Base-by-base conservation (phyloP, 495 filamentous ascomycete species). In the Penicillium mononematosum region DNA sequence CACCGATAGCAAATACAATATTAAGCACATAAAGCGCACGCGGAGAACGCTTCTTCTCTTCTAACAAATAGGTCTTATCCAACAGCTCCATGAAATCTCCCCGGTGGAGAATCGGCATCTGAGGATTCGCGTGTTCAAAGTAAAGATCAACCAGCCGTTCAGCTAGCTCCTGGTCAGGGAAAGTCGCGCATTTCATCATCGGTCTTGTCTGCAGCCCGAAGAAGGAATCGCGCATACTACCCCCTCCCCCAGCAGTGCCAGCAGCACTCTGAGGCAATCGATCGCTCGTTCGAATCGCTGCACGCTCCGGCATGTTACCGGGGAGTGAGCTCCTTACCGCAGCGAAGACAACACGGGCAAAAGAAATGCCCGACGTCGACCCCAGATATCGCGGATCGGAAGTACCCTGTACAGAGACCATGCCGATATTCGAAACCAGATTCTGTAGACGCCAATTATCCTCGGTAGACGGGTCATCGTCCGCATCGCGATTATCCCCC, bases 1-100 rank as follows among this genome's bases (percentile, higher is more conserved):
- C 88, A 9, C 93, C 93, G 58, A 97, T 96, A 6, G 93, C 93
- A 75, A 93, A 98, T n/a, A 97, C 93, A 70, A 98, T 97, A 70
- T 96, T 96, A 46, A 97, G 80, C 70, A 92, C 84, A 67, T 97
- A 98, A 14, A 92, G 83, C 70, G 96, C 92, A 49, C 90, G 83
- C 8, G 92, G 84, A 19, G 88, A 89, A 29, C 90, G 83, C 53
- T 83, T 82, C 55, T 84, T 83, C 50, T 83, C 83, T 34, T 87
- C 83, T 8, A 83, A 75, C 3, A 79, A 75, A 69, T 94, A 98
- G 0, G 90, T 90, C 43, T 82, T 79, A 34, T 95, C 85, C 56
- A 97, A 83, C 72, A 96, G 82, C 36, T 85, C 77, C 82, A 89
- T 88, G 64, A 97, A 98, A 49, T 96, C 91, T 11, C 81, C 85